Evolutionary conservation across 2,329 filamentous ascomycete genomes (phyloP).

Genomic region (Diaporthe ampelina): DNA sequence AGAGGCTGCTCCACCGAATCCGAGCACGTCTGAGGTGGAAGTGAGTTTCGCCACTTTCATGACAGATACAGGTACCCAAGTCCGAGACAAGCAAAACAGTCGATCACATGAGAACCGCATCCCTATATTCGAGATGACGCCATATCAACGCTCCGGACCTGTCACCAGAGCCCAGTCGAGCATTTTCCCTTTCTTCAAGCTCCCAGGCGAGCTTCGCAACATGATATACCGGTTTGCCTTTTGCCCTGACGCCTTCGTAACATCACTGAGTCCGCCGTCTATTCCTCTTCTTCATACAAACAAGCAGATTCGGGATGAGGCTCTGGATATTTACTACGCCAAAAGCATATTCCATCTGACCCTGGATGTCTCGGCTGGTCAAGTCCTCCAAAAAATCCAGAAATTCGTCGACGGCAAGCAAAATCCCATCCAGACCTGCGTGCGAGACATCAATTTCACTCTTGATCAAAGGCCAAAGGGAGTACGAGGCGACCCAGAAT

Average conservation of each 20-base stretch:
- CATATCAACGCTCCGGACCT: background rate
- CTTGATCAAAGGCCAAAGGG: background rate
- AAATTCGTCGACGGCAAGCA: background rate
- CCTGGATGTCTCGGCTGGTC: background rate
- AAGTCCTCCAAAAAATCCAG: background rate
- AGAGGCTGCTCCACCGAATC: too few relatives aligned
- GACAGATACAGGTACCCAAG: background rate
- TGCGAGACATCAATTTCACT: background rate
- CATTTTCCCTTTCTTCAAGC: background rate
- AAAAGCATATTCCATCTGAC: background rate
- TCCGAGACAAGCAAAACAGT: background rate
- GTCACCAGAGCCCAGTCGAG: background rate
- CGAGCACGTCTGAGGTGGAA: background rate
- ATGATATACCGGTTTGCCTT: background rate
- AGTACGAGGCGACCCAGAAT: too few relatives aligned
- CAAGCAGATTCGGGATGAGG: background rate
- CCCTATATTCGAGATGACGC: background rate
- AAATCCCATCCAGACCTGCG: background rate
- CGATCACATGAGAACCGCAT: background rate
- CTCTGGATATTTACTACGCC: background rate
- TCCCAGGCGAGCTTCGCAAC: background rate
- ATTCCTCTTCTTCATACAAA: background rate
- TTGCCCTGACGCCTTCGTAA: background rate
- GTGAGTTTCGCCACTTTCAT: background rate
- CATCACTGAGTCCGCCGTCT: background rate